phyloP scores from a whole-genome alignment of 306 rosid species.

The Sphenostylis stenocarpa region DNA sequence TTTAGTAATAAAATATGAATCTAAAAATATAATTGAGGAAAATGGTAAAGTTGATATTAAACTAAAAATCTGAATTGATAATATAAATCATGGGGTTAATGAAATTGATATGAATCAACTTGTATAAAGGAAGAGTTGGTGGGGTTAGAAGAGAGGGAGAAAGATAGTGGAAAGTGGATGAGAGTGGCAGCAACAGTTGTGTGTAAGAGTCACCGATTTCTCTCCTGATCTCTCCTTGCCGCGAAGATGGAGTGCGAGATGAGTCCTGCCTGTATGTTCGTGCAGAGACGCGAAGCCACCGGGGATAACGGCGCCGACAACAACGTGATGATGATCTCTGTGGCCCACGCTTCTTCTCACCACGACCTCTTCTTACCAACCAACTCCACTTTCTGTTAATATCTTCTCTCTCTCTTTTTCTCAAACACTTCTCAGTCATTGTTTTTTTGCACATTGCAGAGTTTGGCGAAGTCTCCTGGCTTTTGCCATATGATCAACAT shows the following conservation, averaged over 20 bases:
- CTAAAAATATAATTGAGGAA: too few relatives aligned
- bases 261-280: constrained; percentile 47
- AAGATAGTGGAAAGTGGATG: too few relatives aligned
- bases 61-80: too few relatives aligned
- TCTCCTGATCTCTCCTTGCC: too few relatives aligned
- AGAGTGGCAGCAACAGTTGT: too few relatives aligned
- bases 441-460: neutral
- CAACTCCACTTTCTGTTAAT: constrained; percentile 45
- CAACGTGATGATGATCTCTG: constrained; percentile 10
- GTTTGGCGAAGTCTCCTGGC: neutral
- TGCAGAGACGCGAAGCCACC: constrained; percentile 34
- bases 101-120: too few relatives aligned
- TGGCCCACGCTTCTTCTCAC: constrained; percentile 26
- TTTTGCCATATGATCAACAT: neutral
- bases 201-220: too few relatives aligned
- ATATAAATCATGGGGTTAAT: too few relatives aligned
- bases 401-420: neutral
- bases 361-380: constrained; percentile 37
- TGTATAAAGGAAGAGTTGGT: too few relatives aligned
- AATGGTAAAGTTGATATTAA: too few relatives aligned
- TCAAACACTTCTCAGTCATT: neutral
- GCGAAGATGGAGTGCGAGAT: constrained; percentile 41
- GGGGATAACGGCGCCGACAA: constrained; percentile 29
- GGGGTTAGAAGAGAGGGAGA: too few relatives aligned
- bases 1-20: too few relatives aligned